Evolutionary conservation across 2,329 filamentous ascomycete species (phyloP).

Genomic region (Alternaria infectoria): DNA sequence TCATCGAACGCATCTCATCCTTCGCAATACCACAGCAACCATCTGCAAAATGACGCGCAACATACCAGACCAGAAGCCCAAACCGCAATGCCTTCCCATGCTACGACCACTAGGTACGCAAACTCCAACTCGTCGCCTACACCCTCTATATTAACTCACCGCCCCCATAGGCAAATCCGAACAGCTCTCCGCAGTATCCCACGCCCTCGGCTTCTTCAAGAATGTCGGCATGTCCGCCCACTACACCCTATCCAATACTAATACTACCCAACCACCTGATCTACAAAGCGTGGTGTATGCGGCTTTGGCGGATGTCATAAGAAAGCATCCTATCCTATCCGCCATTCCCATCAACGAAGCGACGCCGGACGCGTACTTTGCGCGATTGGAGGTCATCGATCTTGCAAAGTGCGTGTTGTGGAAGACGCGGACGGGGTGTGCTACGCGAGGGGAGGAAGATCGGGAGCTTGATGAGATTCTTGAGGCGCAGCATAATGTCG

Average conservation of each 20-base stretch:
- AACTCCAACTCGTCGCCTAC: not conserved
- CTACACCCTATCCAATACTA: not conserved
- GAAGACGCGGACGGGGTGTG: not conserved
- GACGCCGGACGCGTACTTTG: not conserved
- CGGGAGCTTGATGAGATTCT: slow-evolving; percentile 49
- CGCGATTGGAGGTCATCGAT: not conserved
- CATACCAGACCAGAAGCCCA: not conserved
- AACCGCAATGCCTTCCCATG: not conserved
- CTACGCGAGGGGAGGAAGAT: not conserved
- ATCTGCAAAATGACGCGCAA: not conserved
- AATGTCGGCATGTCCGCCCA: slow-evolving; percentile 50
- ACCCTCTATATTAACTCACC: not conserved
- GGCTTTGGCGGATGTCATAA: not conserved
- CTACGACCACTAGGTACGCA: not conserved
- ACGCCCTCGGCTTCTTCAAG: slow-evolving; percentile 50
- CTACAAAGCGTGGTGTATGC: not conserved
- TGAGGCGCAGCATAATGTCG: slow-evolving; percentile 49
- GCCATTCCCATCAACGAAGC: not conserved
- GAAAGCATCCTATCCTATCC: not conserved
- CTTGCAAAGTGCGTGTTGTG: not conserved
- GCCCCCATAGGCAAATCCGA: slow-evolving; percentile 46
- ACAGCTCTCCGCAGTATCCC: slow-evolving; percentile 50
- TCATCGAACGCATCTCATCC: not conserved
- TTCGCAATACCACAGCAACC: not conserved
- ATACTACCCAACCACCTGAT: not conserved